phyloP scores from a whole-genome alignment of 495 filamentous ascomycete species.

The Sporormia fimetaria region DNA sequence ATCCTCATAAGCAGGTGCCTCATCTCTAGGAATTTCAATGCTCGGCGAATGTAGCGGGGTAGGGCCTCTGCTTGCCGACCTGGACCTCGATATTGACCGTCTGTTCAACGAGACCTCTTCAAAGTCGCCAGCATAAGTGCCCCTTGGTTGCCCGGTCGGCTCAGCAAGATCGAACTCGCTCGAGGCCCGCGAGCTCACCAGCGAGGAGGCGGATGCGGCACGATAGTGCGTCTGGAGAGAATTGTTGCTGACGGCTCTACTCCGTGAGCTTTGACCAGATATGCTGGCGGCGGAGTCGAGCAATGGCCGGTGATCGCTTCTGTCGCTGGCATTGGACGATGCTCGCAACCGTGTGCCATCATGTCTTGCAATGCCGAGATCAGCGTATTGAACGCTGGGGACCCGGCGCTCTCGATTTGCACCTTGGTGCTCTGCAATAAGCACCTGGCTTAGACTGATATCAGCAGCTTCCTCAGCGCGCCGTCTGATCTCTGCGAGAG shows the following conservation, averaged over 20 bases:
- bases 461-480: constrained; percentile 20
- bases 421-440: constrained; percentile 57
- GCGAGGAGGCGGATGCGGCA: constrained; percentile 26
- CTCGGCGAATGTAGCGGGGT: constrained; percentile 6
- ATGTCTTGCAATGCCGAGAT: constrained; percentile 73
- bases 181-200: constrained; percentile 17
- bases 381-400: constrained; percentile 74
- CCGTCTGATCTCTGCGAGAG: constrained; percentile 41
- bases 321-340: constrained; percentile 64
- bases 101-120: constrained; percentile 19
- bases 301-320: constrained; percentile 51
- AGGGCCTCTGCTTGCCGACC: constrained; percentile 13
- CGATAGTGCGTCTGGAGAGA: constrained; percentile 25
- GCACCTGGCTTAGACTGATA: constrained; percentile 11
- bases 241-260: constrained; percentile 20
- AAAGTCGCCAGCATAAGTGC: constrained; percentile 17
- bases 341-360: constrained; percentile 81
- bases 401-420: constrained; percentile 60
- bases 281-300: constrained; percentile 60
- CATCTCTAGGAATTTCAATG: constrained; percentile 18
- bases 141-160: constrained; percentile 18
- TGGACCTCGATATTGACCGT: constrained; percentile 10
- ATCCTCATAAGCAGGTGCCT: constrained; percentile 22
- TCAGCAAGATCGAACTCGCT: constrained; percentile 24
- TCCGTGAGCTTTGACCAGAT: constrained; percentile 24